Percentiles rank a stretch among this genome's conserved stretches.
Evolutionary conservation across 2,329 filamentous ascomycete species (phyloP).

Genomic region (Zalaria obscura): DNA sequence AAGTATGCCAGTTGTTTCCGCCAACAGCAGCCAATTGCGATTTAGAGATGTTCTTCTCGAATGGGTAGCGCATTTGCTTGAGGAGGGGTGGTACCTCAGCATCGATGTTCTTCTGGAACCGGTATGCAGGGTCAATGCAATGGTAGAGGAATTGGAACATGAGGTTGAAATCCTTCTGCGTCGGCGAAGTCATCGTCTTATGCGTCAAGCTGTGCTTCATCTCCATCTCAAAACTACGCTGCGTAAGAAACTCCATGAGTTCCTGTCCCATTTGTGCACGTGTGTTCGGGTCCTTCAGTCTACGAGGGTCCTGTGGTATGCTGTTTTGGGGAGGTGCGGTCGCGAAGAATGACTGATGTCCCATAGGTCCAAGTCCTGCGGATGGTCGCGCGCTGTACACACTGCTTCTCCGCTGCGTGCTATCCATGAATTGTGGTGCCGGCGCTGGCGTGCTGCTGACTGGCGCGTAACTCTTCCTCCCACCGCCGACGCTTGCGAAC

Average conservation of each 20-base stretch:
- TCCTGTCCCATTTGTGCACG: constrained; percentile 78
- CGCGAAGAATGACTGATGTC: constrained; percentile 89
- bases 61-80: constrained; percentile 89
- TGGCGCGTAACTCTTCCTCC: constrained; percentile 59
- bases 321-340: constrained; percentile 70
- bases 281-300: constrained; percentile 66
- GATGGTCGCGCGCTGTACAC: constrained; percentile 40
- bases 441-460: constrained; percentile 35
- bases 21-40: constrained; percentile 90
- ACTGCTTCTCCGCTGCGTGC: constrained; percentile 59
- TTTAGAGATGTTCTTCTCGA: constrained; percentile 90
- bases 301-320: constrained; percentile 73
- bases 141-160: constrained; percentile 99
- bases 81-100: constrained; percentile 85
- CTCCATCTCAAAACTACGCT: constrained; percentile 94
- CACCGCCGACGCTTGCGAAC: constrained; percentile 40
- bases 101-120: constrained; percentile 88
- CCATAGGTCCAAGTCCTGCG: constrained; percentile 49
- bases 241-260: constrained; percentile 76
- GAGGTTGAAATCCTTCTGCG: constrained; percentile 93
- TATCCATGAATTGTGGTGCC: constrained; percentile 35
- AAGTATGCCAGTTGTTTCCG: constrained; percentile 93
- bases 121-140: constrained; percentile 84
- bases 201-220: constrained; percentile 89
- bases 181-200: constrained; percentile 85